A percentile compares a stretch with the other conserved stretches of the same genome.
Conservation (phyloP, 148 eudicot genomes). For the Persicaria tinctoria region DNA sequence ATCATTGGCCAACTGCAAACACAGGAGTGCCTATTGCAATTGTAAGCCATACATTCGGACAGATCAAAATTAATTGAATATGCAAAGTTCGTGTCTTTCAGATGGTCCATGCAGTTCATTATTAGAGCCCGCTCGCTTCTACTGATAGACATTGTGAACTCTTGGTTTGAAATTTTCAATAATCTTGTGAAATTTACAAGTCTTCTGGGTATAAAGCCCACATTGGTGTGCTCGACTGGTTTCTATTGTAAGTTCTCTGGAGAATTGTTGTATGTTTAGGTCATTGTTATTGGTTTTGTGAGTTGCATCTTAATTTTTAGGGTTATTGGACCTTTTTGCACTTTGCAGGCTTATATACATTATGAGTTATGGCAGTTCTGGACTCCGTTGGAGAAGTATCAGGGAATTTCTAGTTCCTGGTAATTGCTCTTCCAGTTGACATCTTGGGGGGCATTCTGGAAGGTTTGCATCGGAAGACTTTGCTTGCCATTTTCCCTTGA, state of each 20-base stretch:
- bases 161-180: not conserved
- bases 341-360: not conserved
- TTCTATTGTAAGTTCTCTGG: not conserved
- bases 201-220: not conserved
- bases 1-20: not conserved
- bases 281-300: not conserved
- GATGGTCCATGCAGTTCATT: not conserved
- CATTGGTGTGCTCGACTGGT: not conserved
- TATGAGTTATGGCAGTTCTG: not conserved
- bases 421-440: constrained; percentile 6
- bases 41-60: not conserved
- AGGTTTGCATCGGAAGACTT: not conserved
- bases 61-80: not conserved
- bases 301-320: not conserved
- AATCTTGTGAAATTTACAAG: not conserved
- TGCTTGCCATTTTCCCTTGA: not conserved
- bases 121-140: not conserved
- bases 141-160: not conserved
- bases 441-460: not conserved
- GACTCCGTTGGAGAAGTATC: not conserved
- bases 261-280: not conserved
- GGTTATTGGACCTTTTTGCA: not conserved
- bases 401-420: not conserved
- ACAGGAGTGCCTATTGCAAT: not conserved
- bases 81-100: not conserved